Evolutionary conservation across 768 basidiomycete species (phyloP), one percentile per base, ranked within the genome.

Genomic region (Omphalotus guepiniiformis): DNA sequence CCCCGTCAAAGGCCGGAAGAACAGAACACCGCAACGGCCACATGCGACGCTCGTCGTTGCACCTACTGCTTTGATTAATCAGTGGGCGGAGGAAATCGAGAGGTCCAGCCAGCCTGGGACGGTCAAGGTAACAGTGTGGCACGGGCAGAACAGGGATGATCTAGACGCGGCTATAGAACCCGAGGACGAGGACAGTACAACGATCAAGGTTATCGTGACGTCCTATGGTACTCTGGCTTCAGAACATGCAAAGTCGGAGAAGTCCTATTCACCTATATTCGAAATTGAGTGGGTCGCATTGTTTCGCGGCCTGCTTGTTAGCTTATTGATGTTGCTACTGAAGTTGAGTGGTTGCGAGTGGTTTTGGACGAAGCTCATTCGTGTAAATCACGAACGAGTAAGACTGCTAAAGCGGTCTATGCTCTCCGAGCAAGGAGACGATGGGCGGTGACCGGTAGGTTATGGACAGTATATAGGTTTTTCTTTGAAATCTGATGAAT

Each of bases 361-460:
- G 79, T 95, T 27, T 74, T 94, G 6, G 95, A 98, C 58, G 95
- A 98, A 65, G 95, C 95, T 2, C 95, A 98, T 64, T 82, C 88
- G 51, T 93, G 91, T 71, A 97, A 96, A 67, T 92, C 88, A 11
- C 78, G 94, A 19, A 75, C 78, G 5, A 93, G 90, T 57, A 87
- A 88, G 63, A 90, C 88, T 12, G 91, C 92, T 0, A 88, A 84
- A 55, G 87, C 95, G 6, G 89, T 89, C 37, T 97, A 87, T 61
- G 88, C 88, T 4, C 72, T 98, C 8, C 77, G 74, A 18, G 88
- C 88, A 4, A 74, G 83, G 51, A 71, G 90, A 38, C 75, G 88
- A 53, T 98, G 95, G 95, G 91, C 91, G 3, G 81, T 95, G 23
- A 95, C 92, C 11, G 92, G 86, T 77, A 53, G 18, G 61, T 44